These are phyloP conservation scores for Aspergillus luchuensis DNA, from an alignment of 2,329 filamentous ascomycete genomes.

Conservation along the genomic window DNA sequence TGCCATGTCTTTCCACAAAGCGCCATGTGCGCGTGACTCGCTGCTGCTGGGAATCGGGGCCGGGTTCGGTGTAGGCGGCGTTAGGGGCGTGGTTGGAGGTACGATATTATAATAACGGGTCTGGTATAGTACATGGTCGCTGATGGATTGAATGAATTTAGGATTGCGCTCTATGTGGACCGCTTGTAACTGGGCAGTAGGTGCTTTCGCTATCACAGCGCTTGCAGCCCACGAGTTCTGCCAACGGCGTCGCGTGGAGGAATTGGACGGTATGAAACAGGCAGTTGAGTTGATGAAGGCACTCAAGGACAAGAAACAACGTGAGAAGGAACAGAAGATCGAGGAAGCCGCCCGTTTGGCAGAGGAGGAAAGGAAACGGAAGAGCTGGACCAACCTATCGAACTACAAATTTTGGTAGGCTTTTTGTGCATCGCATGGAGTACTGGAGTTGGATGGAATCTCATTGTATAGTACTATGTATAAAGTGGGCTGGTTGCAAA, in stretches of 20 bases:
- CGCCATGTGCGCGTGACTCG: slow-evolving; percentile 81
- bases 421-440: slow-evolving; percentile 28
- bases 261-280: slow-evolving; percentile 80
- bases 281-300: slow-evolving; percentile 79
- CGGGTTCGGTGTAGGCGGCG: slow-evolving; percentile 73
- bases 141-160: slow-evolving; percentile 13
- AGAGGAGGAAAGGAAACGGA: slow-evolving; percentile 44
- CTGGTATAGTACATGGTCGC: not conserved
- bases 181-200: slow-evolving; percentile 84
- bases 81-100: slow-evolving; percentile 77
- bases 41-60: slow-evolving; percentile 79
- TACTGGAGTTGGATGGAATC: slow-evolving; percentile 35
- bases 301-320: slow-evolving; percentile 68
- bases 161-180: slow-evolving; percentile 60
- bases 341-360: slow-evolving; percentile 39
- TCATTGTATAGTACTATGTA: slow-evolving; percentile 29
- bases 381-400: slow-evolving; percentile 47
- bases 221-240: slow-evolving; percentile 81
- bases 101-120: slow-evolving; percentile 19
- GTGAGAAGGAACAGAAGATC: slow-evolving; percentile 46
- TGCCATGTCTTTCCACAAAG: slow-evolving; percentile 65
- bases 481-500: slow-evolving; percentile 20
- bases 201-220: slow-evolving; percentile 70
- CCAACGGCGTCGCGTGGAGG: slow-evolving; percentile 70
- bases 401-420: slow-evolving; percentile 53